Evolutionary conservation across 2,329 filamentous ascomycete genomes (phyloP).

Genomic region (Tolypocladium tundrense): DNA sequence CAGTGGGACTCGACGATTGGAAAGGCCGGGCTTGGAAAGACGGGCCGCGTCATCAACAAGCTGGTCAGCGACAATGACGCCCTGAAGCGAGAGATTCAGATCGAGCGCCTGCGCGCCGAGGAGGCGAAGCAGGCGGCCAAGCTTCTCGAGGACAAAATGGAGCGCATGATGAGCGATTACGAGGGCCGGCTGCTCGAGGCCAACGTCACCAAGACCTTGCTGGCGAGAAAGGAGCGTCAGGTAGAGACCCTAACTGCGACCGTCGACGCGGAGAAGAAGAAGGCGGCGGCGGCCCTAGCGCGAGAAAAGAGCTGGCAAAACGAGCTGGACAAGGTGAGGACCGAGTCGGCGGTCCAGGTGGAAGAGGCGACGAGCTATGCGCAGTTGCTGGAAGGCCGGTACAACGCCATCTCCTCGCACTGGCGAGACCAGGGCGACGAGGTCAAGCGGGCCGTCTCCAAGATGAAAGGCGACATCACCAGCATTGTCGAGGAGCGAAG

Average conservation of each 20-base stretch:
- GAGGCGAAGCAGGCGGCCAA: slow-evolving; percentile 61
- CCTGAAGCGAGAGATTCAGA: slow-evolving; percentile 61
- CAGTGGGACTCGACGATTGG: slow-evolving; percentile 59
- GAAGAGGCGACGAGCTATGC: slow-evolving; percentile 56
- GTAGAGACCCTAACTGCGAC: slow-evolving; percentile 57
- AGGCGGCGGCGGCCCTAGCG: slow-evolving; percentile 47
- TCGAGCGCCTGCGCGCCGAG: slow-evolving; percentile 54
- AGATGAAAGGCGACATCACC: slow-evolving; percentile 43
- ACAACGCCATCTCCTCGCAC: slow-evolving; percentile 55
- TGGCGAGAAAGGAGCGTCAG: slow-evolving; percentile 65
- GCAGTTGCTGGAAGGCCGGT: slow-evolving; percentile 58
- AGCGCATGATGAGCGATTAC: slow-evolving; percentile 56
- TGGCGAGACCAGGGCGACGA: slow-evolving; percentile 57
- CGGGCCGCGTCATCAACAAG: slow-evolving; percentile 68
- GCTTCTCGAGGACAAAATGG: slow-evolving; percentile 61
- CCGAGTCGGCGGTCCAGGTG: slow-evolving; percentile 51
- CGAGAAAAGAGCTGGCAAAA: slow-evolving; percentile 52
- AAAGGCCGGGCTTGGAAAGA: slow-evolving; percentile 62
- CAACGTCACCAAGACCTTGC: slow-evolving; percentile 58
- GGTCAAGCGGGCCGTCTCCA: slow-evolving; percentile 40
- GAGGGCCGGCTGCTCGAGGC: slow-evolving; percentile 60
- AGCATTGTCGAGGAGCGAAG: slow-evolving; percentile 43
- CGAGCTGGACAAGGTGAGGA: slow-evolving; percentile 51
- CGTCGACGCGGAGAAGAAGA: slow-evolving; percentile 54
- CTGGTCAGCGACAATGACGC: slow-evolving; percentile 73